Conservation (phyloP, 2,329 filamentous ascomycete genomes). For the Phialophora expanda region DNA sequence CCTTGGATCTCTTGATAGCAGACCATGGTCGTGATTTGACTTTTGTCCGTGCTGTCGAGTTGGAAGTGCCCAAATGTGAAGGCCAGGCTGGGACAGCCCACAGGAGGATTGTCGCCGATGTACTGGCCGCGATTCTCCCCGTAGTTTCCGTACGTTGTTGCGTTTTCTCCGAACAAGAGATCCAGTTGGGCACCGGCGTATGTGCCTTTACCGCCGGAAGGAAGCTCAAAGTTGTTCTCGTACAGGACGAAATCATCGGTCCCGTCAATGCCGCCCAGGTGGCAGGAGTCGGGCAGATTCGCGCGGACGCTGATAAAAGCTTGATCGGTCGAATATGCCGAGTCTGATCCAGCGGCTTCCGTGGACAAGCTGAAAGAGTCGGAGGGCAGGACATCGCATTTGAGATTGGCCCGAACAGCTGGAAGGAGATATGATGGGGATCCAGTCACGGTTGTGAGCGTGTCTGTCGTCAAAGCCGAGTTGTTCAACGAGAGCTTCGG, state of each 20-base stretch:
- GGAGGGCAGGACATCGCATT: conserved; percentile 30
- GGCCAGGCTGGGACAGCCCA: conserved; percentile 38
- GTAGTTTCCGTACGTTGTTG: conserved; percentile 33
- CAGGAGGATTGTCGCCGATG: conserved; percentile 37
- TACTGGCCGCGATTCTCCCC: conserved; percentile 36
- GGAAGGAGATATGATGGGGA: conserved; percentile 24
- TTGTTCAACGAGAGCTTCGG: conserved; percentile 34
- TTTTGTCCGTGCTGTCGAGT: conserved; percentile 26
- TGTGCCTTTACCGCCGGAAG: conserved; percentile 22
- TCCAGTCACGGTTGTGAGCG: conserved; percentile 26
- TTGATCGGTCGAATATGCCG: conserved; percentile 31
- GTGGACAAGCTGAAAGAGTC: conserved; percentile 28
- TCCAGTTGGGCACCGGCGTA: conserved; percentile 38
- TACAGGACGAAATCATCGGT: conserved; percentile 31
- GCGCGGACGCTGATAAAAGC: conserved; percentile 34
- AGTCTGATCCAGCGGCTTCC: conserved; percentile 25
- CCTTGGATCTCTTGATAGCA: conserved; percentile 38
- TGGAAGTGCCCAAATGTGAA: conserved; percentile 39
- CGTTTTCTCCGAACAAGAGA: conserved; percentile 36
- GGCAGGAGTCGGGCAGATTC: conserved; percentile 35
- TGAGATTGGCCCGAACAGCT: conserved; percentile 33
- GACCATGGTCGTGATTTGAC: conserved; percentile 36
- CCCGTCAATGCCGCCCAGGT: conserved; percentile 28
- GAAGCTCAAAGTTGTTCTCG: conserved; percentile 34
- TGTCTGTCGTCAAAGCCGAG: conserved; percentile 20